A percentile compares a stretch with the other conserved stretches of the same genome.
phyloP scores from a whole-genome alignment of 495 filamentous ascomycete species.

The Lophiostoma macrostomum region DNA sequence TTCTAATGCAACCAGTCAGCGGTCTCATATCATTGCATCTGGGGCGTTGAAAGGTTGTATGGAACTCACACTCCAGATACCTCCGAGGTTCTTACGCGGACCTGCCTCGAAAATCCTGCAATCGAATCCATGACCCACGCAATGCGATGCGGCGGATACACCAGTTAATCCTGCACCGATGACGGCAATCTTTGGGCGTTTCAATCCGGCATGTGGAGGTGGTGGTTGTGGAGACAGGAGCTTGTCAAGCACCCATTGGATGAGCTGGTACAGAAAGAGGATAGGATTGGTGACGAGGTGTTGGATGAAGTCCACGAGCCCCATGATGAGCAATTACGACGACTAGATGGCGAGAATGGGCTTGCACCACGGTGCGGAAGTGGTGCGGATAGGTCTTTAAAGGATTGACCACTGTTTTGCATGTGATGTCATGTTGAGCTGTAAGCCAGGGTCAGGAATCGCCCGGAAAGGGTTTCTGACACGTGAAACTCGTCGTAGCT shows the following conservation, averaged over 20 bases:
- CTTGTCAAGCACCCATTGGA: conserved; percentile 64
- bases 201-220: conserved; percentile 49
- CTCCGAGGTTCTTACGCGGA: conserved; percentile 60
- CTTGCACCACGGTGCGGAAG: not conserved
- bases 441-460: not conserved
- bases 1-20: conserved; percentile 38
- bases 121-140: conserved; percentile 84
- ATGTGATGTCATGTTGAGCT: conserved; percentile 21
- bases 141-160: conserved; percentile 77
- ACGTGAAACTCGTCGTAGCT: too few relatives aligned
- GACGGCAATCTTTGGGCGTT: conserved; percentile 68
- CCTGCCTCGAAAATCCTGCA: conserved; percentile 74
- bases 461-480: too few relatives aligned
- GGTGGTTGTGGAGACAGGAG: conserved; percentile 70
- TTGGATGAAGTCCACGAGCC: conserved; percentile 2
- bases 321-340: conserved; percentile 17
- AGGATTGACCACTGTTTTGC: not conserved
- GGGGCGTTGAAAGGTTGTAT: not conserved
- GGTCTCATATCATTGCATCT: conserved; percentile 8
- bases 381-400: not conserved
- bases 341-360: not conserved
- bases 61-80: conserved; percentile 75
- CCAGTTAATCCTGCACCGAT: conserved; percentile 83
- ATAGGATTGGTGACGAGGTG: conserved; percentile 41
- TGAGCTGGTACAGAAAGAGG: conserved; percentile 60